Conservation (phyloP, 2,329 filamentous ascomycete genomes). For the Beauveria brongniartii region DNA sequence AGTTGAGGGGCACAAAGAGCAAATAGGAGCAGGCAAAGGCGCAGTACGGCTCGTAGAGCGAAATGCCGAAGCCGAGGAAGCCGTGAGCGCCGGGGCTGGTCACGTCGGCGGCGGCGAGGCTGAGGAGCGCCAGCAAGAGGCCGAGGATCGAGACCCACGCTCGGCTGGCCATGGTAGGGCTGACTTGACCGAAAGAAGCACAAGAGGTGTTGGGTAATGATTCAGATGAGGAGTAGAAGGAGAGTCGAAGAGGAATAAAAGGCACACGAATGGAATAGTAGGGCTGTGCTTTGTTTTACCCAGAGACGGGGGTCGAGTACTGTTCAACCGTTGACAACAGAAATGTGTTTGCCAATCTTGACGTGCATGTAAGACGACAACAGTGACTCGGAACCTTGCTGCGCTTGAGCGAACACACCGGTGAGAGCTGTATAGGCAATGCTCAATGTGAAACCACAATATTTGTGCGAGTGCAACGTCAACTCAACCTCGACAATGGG, state of each 20-base stretch:
- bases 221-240: background rate
- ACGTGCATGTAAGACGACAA: background rate
- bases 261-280: background rate
- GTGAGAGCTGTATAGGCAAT: background rate
- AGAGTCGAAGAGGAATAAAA: background rate
- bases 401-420: background rate
- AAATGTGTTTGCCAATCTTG: background rate
- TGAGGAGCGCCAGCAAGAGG: constrained; percentile 4
- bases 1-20: constrained; percentile 18
- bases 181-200: background rate
- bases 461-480: background rate
- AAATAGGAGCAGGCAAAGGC: constrained; percentile 21
- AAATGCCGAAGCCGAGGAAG: constrained; percentile 17
- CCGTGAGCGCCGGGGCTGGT: background rate
- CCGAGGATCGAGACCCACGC: background rate
- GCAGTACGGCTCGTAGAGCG: constrained; percentile 21
- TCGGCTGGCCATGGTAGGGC: background rate
- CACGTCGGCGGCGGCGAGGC: background rate
- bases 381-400: background rate
- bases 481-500: background rate
- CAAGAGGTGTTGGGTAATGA: too few species aligned
- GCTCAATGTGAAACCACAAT: background rate
- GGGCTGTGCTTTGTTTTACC: background rate
- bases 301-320: background rate
- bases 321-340: background rate